A percentile compares a stretch with the other conserved stretches of the same genome.
Evolutionary conservation across 306 rosid species (phyloP).

Genomic region (Sophora flavescens): DNA sequence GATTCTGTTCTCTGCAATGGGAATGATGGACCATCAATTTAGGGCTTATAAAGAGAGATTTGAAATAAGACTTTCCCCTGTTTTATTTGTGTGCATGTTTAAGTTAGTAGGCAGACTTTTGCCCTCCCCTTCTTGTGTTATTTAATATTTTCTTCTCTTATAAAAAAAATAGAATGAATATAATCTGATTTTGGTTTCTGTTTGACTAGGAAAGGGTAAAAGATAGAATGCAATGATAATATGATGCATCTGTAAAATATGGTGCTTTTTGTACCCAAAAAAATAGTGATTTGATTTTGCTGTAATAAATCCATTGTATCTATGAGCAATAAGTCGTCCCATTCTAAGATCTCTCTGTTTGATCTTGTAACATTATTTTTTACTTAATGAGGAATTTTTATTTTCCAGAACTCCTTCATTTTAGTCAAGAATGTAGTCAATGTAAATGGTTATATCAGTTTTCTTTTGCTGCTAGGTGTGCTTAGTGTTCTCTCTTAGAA

Average conservation of each 20-base stretch:
- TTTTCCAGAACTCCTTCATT: background rate
- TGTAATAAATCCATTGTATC: slow-evolving; percentile 11
- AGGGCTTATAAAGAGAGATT: slow-evolving; percentile 1
- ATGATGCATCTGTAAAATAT: slow-evolving; percentile 14
- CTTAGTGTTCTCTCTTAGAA: background rate
- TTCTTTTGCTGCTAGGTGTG: background rate
- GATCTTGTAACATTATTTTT: slow-evolving; percentile 1
- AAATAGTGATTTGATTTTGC: slow-evolving; percentile 15
- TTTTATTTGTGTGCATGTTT: background rate
- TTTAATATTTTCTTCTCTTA: slow-evolving; percentile 15
- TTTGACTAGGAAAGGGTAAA: background rate
- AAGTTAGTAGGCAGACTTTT: background rate
- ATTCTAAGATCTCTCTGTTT: slow-evolving; percentile 28
- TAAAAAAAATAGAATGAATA: background rate
- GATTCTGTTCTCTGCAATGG: background rate
- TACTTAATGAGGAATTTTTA: slow-evolving; percentile 11
- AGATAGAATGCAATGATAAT: slow-evolving; percentile 12
- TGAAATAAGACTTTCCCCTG: slow-evolving; percentile 1
- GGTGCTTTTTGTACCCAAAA: slow-evolving; percentile 19
- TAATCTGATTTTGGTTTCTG: slow-evolving; percentile 25
- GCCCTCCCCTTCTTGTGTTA: background rate
- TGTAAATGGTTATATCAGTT: slow-evolving; percentile 26
- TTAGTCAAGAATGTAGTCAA: background rate
- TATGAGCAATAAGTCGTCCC: slow-evolving; percentile 5
- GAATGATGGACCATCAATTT: slow-evolving; percentile 8